These are phyloP conservation scores for Acer negundo DNA, from an alignment of 345 rosid genomes.

Conservation along the genomic window DNA sequence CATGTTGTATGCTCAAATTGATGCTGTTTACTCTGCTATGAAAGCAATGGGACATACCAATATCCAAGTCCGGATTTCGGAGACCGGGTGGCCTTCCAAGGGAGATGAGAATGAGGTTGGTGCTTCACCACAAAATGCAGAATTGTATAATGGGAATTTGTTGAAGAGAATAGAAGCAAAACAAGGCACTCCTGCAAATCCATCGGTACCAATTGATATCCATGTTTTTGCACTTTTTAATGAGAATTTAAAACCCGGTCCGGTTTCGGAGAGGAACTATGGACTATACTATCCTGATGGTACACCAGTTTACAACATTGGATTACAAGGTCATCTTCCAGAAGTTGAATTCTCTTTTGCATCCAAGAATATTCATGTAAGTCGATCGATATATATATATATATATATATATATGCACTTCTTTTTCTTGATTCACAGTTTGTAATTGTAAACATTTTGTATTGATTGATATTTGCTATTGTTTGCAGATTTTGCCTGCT, in stretches of 20 bases:
- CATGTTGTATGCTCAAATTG: conserved; percentile 93
- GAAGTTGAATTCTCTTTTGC: conserved; percentile 41
- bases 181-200: conserved; percentile 83
- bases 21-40: conserved; percentile 84
- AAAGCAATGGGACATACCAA: conserved; percentile 68
- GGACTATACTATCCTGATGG: conserved; percentile 87
- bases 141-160: conserved; percentile 68
- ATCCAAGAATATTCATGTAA: conserved; percentile 40
- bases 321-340: conserved; percentile 70
- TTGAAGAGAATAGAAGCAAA: conserved; percentile 46
- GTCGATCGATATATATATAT: not conserved
- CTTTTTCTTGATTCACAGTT: not conserved
- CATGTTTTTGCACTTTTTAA: conserved; percentile 88
- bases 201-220: conserved; percentile 63
- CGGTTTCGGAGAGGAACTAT: conserved; percentile 86
- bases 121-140: conserved; percentile 77
- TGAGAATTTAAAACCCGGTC: conserved; percentile 88
- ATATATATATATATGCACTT: not conserved
- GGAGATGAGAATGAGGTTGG: conserved; percentile 80
- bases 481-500: conserved; percentile 42
- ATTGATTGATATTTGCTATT: not conserved
- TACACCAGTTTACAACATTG: conserved; percentile 74
- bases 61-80: conserved; percentile 69
- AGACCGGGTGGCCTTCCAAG: conserved; percentile 98
- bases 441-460: not conserved